phyloP scores from a whole-genome alignment of 768 basidiomycete genomes.

The Termitomyces sp. region DNA sequence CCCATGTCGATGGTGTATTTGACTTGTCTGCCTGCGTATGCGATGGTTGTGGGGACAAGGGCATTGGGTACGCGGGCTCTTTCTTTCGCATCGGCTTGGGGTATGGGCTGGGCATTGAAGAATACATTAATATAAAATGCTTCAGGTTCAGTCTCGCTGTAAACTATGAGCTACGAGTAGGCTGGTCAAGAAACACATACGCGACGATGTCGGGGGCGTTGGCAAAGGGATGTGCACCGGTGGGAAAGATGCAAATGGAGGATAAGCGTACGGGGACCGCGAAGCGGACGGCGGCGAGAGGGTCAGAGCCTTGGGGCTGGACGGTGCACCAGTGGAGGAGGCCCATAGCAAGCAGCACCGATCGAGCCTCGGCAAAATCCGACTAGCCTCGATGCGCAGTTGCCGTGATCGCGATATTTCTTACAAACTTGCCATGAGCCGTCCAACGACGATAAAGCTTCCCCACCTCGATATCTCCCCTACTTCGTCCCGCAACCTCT shows the following conservation, averaged over 20 bases:
- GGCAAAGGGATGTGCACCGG: conserved; percentile 54
- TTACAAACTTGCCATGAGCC: conserved; percentile 33
- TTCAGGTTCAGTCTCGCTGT: conserved; percentile 64
- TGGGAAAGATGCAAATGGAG: conserved; percentile 66
- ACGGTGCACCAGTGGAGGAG: conserved; percentile 69
- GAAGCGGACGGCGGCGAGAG: conserved; percentile 68
- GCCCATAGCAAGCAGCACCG: conserved; percentile 24
- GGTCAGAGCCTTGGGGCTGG: conserved; percentile 46
- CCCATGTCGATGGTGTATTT: conserved; percentile 72
- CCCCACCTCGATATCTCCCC: conserved; percentile 39
- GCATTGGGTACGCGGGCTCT: conserved; percentile 66
- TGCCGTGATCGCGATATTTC: conserved; percentile 7
- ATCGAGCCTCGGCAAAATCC: conserved; percentile 21
- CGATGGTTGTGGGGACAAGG: conserved; percentile 63
- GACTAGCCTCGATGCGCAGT: conserved; percentile 15
- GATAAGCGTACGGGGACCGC: conserved; percentile 60
- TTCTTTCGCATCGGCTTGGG: conserved; percentile 38
- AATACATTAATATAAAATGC: conserved; percentile 71
- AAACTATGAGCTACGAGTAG: conserved; percentile 1
- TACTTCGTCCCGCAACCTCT: conserved; percentile 19
- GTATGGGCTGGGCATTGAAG: conserved; percentile 63
- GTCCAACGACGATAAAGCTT: conserved; percentile 49
- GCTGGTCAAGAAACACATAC: conserved; percentile 29
- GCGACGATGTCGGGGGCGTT: conserved; percentile 56
- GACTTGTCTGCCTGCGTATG: conserved; percentile 62